Conservation (phyloP, 495 filamentous ascomycete species). For the Xylaria flabelliformis region DNA sequence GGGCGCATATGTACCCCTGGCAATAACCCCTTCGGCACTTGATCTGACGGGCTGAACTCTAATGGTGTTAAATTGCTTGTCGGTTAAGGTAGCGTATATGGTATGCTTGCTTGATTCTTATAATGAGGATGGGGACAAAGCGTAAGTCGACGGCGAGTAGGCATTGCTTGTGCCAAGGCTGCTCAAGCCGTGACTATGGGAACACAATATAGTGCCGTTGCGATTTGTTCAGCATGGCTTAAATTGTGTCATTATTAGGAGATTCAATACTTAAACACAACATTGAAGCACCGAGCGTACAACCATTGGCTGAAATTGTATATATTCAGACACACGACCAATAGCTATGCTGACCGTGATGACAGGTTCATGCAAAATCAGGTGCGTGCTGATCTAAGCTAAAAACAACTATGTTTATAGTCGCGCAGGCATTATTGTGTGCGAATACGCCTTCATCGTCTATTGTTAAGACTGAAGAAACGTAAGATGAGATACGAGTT, state of each 20-base stretch:
- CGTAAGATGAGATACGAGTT: conserved; percentile 9
- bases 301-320: conserved; percentile 1
- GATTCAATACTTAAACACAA: background rate
- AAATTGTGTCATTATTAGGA: background rate
- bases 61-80: background rate
- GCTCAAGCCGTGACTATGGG: background rate
- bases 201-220: background rate
- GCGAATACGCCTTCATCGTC: background rate
- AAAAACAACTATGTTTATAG: conserved; percentile 10
- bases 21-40: background rate
- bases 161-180: background rate
- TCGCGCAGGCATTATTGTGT: background rate
- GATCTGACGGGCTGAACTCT: background rate
- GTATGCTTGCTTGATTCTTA: background rate
- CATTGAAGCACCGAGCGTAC: background rate
- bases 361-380: conserved; percentile 12
- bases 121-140: background rate
- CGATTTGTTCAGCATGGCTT: background rate
- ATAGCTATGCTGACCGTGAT: background rate
- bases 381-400: conserved; percentile 10
- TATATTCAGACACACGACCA: conserved; percentile 24
- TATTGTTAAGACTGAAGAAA: background rate
- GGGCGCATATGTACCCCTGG: too few species aligned
- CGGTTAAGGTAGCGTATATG: background rate
- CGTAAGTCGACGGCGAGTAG: background rate